Base-by-base conservation (phyloP, 208 protist genomes). In the Dictyostelium gargantuum region DNA sequence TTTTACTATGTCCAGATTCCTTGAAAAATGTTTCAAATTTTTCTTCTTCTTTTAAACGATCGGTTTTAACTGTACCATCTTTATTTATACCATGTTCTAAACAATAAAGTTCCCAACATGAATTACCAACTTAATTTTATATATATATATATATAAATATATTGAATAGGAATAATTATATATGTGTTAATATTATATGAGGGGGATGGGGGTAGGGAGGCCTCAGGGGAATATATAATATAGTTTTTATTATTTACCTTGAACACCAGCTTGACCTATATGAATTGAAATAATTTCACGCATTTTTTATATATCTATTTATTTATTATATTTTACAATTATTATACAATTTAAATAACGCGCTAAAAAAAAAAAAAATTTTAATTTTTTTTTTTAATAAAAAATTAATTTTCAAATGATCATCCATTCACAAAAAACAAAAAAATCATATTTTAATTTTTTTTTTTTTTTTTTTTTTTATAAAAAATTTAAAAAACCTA, bases 21-120 rank as follows among this genome's bases (percentile, higher is more conserved):
- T 8, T 52, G 52, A 95, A 95, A 95, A 99, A 99, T n/a, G 98
- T 98, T 95, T 96, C 97, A 96, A 98, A 98, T 48, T 97, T 97
- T 76, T 98, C 96, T 74, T 98, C 97, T 54, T 95, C 6, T 70
- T 3, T 35, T 38, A 3, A 1, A 23, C 8, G 3, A 29, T 17
- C 29, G 3, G 15, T 70, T 38, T 70, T 70, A 38, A 70, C 19
- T 23, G 61, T 91, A 77, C 98, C 95, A 85, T 95, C 94, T 8
- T 72, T 72, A 10, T 92, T 6, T 29, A 96, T 91, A 6, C 93
- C 94, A 52, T 96, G 94, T 68, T 96, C 95, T 0, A 95, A 56
- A 77, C 38, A 74, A 46, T 40, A 74, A 6, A 74, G 21, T 11
- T 74, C 61, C 61, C 61, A 70, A 70, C 61, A 70, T 19, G 29